Evolutionary conservation across 108 stramenopile genomes (phyloP), one percentile per base, ranked within the genome.

Genomic region (Pseudonitzschia pungens): DNA sequence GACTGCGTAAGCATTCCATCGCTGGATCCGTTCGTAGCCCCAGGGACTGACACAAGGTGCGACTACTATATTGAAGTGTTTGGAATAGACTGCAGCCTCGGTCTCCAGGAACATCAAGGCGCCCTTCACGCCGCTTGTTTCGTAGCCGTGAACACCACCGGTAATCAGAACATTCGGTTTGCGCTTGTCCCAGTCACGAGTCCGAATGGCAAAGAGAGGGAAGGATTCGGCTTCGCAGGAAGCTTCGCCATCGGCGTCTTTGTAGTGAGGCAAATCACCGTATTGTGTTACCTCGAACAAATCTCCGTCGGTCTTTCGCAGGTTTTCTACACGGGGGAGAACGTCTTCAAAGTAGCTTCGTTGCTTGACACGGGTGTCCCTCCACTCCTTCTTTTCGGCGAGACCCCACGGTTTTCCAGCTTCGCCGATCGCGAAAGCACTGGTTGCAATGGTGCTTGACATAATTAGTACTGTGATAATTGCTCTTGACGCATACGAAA

Each of bases 141-240:
- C 91, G 52, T 92, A 92, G 27, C 91, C 91, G 68, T 92, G 91
- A 4, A 88, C 87, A 12, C 91, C 91, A 10, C 91, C 91, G 12
- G 91, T 92, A 0, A 92, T 74, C 15, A 92, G 65, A 0, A 88
- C 52, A 31, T 16, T 55, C 14, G 81, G 86, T 57, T 79, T 79
- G 45, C 48, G 31, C 2, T 71, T 56, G 15, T 62, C 6, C 72
- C 77, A 82, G 16, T 72, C 50, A 43, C 77, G 68, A 18, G 73
- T 60, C 27, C 64, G 42, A 64, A 83, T 78, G 22, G 78, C 87
- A 53, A 70, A 75, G 36, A 89, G 56, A 1, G 86, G 81, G 52
- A 83, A 83, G 33, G 62, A 29, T 28, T 28, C 27, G 28, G 62
- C n/a, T 28, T 28, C 27, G 29, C 57, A 0, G 11, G 56, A 58